Evolutionary conservation across 2,329 filamentous ascomycete genomes (phyloP).

Genomic region (Aspergillus sp.): DNA sequence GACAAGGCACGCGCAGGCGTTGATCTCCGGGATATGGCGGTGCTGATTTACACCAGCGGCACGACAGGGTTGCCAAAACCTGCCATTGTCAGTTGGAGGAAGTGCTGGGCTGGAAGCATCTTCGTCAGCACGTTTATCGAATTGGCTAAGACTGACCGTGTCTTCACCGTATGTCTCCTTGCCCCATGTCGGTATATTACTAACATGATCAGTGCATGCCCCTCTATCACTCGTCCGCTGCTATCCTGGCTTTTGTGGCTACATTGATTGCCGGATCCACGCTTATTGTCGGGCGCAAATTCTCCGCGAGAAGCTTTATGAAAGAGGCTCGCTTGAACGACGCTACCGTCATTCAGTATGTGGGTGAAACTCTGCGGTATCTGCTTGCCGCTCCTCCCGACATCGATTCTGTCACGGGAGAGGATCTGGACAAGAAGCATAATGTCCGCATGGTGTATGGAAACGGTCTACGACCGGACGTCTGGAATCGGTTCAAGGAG

Average conservation of each 20-base stretch:
- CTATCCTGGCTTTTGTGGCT: slow-evolving; percentile 69
- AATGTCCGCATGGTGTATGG: slow-evolving; percentile 76
- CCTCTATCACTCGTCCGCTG: slow-evolving; percentile 81
- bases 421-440: slow-evolving; percentile 73
- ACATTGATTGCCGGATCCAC: slow-evolving; percentile 66
- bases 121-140: slow-evolving; percentile 62
- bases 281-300: slow-evolving; percentile 74
- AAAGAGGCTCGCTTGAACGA: slow-evolving; percentile 70
- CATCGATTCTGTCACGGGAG: slow-evolving; percentile 65
- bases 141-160: slow-evolving; percentile 66
- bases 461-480: slow-evolving; percentile 82
- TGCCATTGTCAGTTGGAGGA: slow-evolving; percentile 75
- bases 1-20: slow-evolving; percentile 61
- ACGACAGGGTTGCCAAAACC: slow-evolving; percentile 85
- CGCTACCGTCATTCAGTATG: slow-evolving; percentile 82
- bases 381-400: slow-evolving; percentile 70
- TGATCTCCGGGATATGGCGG: slow-evolving; percentile 62
- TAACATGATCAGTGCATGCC: slow-evolving; percentile 71
- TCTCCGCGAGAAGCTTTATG: slow-evolving; percentile 79
- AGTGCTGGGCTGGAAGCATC: slow-evolving; percentile 59
- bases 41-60: slow-evolving; percentile 83
- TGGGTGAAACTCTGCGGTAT: slow-evolving; percentile 86
- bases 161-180: slow-evolving; percentile 67
- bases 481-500: slow-evolving; percentile 82
- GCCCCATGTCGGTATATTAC: not conserved